Evolutionary conservation across 1,284 basidiomycete species (phyloP).

Genomic region (Microbotryomycetes sp.): DNA sequence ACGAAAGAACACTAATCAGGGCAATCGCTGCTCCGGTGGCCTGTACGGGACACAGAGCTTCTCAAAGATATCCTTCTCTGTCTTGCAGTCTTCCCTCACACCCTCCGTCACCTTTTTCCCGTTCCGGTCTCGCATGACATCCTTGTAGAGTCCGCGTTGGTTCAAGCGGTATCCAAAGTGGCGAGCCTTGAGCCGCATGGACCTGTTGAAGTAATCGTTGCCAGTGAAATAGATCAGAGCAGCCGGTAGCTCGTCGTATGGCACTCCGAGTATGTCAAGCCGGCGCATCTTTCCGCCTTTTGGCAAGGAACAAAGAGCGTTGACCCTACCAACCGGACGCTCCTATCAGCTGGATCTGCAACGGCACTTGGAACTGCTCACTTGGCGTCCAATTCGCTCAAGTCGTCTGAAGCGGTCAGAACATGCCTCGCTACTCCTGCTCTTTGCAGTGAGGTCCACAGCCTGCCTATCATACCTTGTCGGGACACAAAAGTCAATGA

Average conservation of each 20-base stretch:
- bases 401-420: constrained; percentile 55
- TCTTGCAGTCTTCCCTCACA: constrained; percentile 47
- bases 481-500: constrained; percentile 13
- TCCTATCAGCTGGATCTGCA: too few relatives aligned
- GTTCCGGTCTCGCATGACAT: constrained; percentile 43
- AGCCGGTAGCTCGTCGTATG: constrained; percentile 67
- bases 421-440: constrained; percentile 65
- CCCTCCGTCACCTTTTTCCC: constrained; percentile 55
- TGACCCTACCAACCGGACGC: background rate
- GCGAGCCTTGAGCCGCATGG: constrained; percentile 72
- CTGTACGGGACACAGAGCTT: constrained; percentile 48
- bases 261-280: constrained; percentile 54
- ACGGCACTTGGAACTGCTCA: too few relatives aligned
- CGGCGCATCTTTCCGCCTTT: constrained; percentile 50
- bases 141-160: constrained; percentile 66
- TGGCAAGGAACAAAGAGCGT: constrained; percentile 56
- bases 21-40: background rate
- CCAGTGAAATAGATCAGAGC: constrained; percentile 84
- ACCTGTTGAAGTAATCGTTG: constrained; percentile 68
- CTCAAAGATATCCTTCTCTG: constrained; percentile 74
- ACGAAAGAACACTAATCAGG: background rate
- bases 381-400: constrained; percentile 58
- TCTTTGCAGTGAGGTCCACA: constrained; percentile 54
- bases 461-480: constrained; percentile 43
- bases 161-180: constrained; percentile 76